Base-by-base conservation (phyloP, 306 rosid genomes). In the Malus sieversii region DNA sequence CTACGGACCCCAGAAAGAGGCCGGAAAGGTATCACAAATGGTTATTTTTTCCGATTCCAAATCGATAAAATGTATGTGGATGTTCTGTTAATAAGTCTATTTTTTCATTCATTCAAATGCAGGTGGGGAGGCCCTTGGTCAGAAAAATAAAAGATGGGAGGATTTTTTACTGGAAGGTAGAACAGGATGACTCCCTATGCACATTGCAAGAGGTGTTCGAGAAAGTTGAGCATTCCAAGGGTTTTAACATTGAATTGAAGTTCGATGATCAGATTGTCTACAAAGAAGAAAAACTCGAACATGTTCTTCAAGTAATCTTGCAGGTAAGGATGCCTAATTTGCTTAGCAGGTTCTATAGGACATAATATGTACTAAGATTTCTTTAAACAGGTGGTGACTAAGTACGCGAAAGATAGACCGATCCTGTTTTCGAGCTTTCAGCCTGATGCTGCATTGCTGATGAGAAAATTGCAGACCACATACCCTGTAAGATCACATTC, bases 221-320 rank as follows among this genome's bases (percentile, higher is more conserved):
- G 67, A 79, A 81, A 19, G 89, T 91, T 18, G 85, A 80, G 32
- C 88, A 78, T 40, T 68, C 91, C 15, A 0, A 87, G 68, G 98
- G 98, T 42, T 93, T 91, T 60, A 91, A 93, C 68, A 83, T 91
- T n/a, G 97, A 93, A 80, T 61, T 93, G 82, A 93, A 93, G 75
- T 91, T 88, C 61, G 96, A 93, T 55, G 97, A 91, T 72, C 71
- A 82, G 67, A 64, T 88, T 12, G 89, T 80, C 27, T 89, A 93
- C 81, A 81, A 84, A 3, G 83, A 77, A 70, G 77, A 77, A 40
- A 52, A 82, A 71, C 96, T 89, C 57, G 27, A 69, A 3, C 90
- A 70, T 62, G 78, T 84, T 38, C 89, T 93, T 81, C 91, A 84
- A 73, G 78, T 80, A 48, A 65, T 87, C 58, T 53, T 91, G 68